A percentile compares a stretch with the other conserved stretches of the same genome.
These are phyloP conservation scores for Colletotrichum camelliae DNA, from an alignment of 2,329 filamentous ascomycete genomes.

Conservation along the genomic window DNA sequence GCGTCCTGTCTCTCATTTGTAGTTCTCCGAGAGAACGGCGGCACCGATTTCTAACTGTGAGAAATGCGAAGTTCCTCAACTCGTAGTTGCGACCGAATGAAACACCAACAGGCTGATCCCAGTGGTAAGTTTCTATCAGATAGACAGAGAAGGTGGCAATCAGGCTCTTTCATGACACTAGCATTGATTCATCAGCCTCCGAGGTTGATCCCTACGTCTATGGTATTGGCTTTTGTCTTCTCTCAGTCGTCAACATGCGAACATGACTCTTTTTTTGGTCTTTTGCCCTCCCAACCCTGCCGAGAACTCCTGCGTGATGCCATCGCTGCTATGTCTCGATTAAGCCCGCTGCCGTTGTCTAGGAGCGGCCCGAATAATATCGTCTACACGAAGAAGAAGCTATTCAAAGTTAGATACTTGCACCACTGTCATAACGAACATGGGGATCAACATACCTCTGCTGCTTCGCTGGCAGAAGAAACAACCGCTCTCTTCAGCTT, in stretches of 20 bases:
- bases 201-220: constrained; percentile 16
- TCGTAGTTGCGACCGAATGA: neutral
- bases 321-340: constrained; percentile 25
- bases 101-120: neutral
- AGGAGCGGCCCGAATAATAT: constrained; percentile 95
- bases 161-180: constrained; percentile 10
- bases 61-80: neutral
- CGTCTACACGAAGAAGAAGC: constrained; percentile 92
- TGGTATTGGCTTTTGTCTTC: constrained; percentile 19
- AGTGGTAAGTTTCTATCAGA: neutral
- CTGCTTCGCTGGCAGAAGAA: constrained; percentile 92
- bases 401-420: constrained; percentile 39
- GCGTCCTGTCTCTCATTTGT: neutral
- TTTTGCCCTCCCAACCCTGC: neutral
- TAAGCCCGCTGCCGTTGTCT: constrained; percentile 79
- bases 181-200: constrained; percentile 20
- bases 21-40: neutral
- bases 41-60: neutral
- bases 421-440: neutral
- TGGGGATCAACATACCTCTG: constrained; percentile 72
- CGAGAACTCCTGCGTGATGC: constrained; percentile 5
- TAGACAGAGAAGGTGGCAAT: neutral
- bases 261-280: neutral
- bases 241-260: constrained; percentile 3
- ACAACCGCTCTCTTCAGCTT: constrained; percentile 99